phyloP scores from a whole-genome alignment of 495 filamentous ascomycete genomes.

The Aspergillus steynii region DNA sequence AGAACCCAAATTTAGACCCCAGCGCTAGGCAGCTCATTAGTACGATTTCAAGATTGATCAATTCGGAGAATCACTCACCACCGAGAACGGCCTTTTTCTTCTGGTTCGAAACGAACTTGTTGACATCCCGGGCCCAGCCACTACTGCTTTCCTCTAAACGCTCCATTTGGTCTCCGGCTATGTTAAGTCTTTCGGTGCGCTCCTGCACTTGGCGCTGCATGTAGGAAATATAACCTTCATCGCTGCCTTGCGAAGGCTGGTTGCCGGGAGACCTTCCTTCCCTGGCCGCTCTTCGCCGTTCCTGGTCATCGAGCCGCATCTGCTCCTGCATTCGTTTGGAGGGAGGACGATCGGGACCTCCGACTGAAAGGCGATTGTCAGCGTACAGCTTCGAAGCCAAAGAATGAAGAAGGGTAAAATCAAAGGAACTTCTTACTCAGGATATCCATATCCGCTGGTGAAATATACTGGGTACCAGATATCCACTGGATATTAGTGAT shows the following conservation, averaged over 20 bases:
- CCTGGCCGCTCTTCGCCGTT: conserved; percentile 49
- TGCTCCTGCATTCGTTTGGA: conserved; percentile 75
- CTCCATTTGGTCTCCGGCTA: conserved; percentile 83
- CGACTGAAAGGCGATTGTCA: conserved; percentile 50
- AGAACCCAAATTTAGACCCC: conserved; percentile 47
- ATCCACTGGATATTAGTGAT: conserved; percentile 97
- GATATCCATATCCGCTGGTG: conserved; percentile 85
- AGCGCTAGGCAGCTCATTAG: conserved; percentile 28
- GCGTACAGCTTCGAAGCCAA: conserved; percentile 15
- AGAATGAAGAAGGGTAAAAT: neutral
- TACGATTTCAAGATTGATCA: neutral
- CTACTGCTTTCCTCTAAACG: conserved; percentile 73
- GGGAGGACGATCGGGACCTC: conserved; percentile 81
- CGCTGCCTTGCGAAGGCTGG: conserved; percentile 24
- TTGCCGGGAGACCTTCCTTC: conserved; percentile 32
- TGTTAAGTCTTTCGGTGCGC: conserved; percentile 78
- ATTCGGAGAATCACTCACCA: conserved; percentile 34
- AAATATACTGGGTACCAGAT: conserved; percentile 88
- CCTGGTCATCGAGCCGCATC: conserved; percentile 57
- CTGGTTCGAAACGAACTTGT: conserved; percentile 80
- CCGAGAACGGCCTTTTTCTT: conserved; percentile 81
- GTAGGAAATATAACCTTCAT: conserved; percentile 66
- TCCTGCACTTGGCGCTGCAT: conserved; percentile 86
- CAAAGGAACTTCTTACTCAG: conserved; percentile 51
- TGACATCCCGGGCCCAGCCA: conserved; percentile 82